Conservation (phyloP, 1,284 basidiomycete genomes). For the Acaromyces ingoldii region DNA sequence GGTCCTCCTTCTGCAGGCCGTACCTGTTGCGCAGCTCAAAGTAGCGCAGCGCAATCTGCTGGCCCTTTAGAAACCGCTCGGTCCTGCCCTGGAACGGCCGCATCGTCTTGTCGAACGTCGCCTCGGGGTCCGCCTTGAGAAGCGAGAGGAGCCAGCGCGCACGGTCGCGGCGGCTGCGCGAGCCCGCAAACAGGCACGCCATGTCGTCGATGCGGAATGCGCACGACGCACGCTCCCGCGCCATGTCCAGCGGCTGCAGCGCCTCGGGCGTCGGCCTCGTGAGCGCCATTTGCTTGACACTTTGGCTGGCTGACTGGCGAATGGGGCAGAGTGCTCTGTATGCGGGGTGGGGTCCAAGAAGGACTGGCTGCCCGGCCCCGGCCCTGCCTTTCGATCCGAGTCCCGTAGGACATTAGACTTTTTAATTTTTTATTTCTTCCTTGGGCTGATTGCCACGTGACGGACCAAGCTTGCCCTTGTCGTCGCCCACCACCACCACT, state of each 20-base stretch:
- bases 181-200: slow-evolving; percentile 35
- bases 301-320: no score
- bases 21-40: slow-evolving; percentile 33
- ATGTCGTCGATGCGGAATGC: slow-evolving; percentile 30
- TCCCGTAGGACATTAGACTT: no score
- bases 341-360: no score
- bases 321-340: no score
- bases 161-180: slow-evolving; percentile 20
- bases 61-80: slow-evolving; percentile 30
- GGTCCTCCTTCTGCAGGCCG: slow-evolving; percentile 33
- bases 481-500: no score
- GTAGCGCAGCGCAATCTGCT: slow-evolving; percentile 28
- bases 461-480: no score
- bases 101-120: slow-evolving; percentile 27
- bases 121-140: slow-evolving; percentile 24
- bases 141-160: slow-evolving; percentile 29
- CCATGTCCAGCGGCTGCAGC: slow-evolving; percentile 25
- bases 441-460: no score
- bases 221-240: slow-evolving; percentile 21
- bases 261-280: slow-evolving; percentile 16
- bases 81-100: slow-evolving; percentile 33
- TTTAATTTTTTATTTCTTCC: no score
- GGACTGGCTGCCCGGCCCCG: no score
- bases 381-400: no score
- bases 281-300: no score